Percentiles rank a stretch among this genome's conserved stretches.
These are phyloP conservation scores for Mycena olivaceomarginata DNA, from an alignment of 768 basidiomycete species.

Conservation along the genomic window DNA sequence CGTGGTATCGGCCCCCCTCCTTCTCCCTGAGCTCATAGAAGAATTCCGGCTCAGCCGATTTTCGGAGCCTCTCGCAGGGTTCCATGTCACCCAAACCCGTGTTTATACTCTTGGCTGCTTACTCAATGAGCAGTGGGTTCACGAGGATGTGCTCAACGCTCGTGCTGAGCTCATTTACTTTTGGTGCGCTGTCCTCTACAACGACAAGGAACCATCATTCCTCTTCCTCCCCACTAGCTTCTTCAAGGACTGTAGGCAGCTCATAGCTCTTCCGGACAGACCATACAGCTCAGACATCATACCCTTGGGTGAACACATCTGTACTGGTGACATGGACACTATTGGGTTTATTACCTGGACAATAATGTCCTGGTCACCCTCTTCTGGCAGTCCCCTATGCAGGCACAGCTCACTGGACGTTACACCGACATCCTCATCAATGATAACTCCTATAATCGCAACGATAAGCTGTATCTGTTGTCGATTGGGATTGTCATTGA, in stretches of 20 bases:
- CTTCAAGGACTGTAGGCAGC: too few species aligned
- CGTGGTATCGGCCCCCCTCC: not conserved
- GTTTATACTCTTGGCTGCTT: conserved; percentile 10
- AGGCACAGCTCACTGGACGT: conserved; percentile 46
- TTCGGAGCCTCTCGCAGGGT: conserved; percentile 3
- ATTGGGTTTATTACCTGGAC: too few species aligned
- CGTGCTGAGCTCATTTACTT: conserved; percentile 18
- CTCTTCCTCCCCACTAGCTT: too few species aligned
- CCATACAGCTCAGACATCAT: too few species aligned
- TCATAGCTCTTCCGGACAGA: too few species aligned
- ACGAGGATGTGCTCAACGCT: conserved; percentile 25
- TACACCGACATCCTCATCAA: conserved; percentile 56
- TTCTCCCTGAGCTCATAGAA: conserved; percentile 3
- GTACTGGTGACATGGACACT: too few species aligned
- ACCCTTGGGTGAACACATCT: too few species aligned
- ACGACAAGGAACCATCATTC: too few species aligned
- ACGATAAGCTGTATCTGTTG: conserved; percentile 51
- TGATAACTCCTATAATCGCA: conserved; percentile 55
- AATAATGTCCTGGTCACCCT: conserved; percentile 32
- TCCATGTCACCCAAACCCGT: not conserved
- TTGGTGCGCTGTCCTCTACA: too few species aligned
- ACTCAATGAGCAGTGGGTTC: conserved; percentile 11
- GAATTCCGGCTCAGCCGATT: not conserved
- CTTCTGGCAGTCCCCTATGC: conserved; percentile 58
- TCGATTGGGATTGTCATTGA: conserved; percentile 52